Percentiles rank a stretch among this genome's conserved stretches.
phyloP scores from a whole-genome alignment of 2,329 filamentous ascomycete species.

The Botrytis sinoallii region DNA sequence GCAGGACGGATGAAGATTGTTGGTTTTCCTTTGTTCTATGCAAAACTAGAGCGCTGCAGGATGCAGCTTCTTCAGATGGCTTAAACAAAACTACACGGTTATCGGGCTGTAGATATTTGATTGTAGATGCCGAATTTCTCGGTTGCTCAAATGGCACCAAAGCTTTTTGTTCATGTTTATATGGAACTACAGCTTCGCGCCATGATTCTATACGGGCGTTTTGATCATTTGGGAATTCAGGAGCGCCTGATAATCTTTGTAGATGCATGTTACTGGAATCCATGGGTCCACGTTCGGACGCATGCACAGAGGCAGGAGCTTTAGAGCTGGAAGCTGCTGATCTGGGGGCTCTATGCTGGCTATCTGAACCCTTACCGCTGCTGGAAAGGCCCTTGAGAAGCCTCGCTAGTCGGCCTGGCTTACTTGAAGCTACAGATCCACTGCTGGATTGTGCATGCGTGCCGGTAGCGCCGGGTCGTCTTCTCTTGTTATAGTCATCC shows the following conservation, averaged over 20 bases:
- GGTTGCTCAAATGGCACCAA: neutral
- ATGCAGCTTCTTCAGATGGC: neutral
- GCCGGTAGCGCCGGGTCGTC: neutral
- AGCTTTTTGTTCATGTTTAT: neutral
- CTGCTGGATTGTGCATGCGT: neutral
- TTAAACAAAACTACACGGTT: neutral
- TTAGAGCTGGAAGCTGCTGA: neutral
- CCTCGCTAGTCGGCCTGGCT: neutral
- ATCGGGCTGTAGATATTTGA: neutral
- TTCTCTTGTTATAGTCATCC: neutral
- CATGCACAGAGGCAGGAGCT: neutral
- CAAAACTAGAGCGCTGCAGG: neutral
- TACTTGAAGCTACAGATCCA: neutral
- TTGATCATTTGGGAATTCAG: neutral
- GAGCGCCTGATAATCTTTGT: neutral
- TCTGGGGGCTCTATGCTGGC: neutral
- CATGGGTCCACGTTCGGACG: neutral
- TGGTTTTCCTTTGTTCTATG: neutral
- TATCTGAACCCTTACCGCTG: neutral
- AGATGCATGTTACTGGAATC: too few species aligned
- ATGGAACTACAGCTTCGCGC: neutral
- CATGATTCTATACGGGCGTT: neutral
- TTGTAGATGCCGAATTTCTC: neutral
- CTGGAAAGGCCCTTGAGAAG: neutral
- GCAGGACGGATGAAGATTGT: neutral